Percentiles rank a stretch among this genome's conserved stretches.
Evolutionary conservation across 768 basidiomycete genomes (phyloP).

Genomic region (Pleurotus pulmonarius): DNA sequence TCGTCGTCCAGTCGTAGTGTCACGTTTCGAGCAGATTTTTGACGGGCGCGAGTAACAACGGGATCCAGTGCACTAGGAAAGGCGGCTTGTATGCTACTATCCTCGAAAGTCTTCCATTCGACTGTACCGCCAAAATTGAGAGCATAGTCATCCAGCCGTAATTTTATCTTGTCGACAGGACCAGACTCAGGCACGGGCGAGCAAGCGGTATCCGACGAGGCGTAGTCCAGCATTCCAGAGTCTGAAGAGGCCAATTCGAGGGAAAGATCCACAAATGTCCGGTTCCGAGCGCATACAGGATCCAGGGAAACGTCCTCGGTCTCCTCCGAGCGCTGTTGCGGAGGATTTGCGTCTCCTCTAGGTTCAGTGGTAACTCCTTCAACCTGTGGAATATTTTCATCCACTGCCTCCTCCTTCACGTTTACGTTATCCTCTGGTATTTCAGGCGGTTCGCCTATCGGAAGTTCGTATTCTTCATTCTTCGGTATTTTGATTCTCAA

Average conservation of each 20-base stretch:
- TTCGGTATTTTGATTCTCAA: slow-evolving; percentile 20
- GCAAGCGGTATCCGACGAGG: slow-evolving; percentile 3
- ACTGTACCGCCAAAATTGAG: no score
- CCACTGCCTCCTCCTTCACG: background rate
- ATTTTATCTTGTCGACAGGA: no score
- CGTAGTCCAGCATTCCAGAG: background rate
- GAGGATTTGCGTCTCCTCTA: background rate
- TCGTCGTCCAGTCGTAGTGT: no score
- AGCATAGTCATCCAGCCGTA: no score
- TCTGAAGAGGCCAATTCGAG: no score
- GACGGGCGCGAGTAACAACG: no score
- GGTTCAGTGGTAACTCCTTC: background rate
- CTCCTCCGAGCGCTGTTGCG: background rate
- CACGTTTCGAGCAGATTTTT: no score
- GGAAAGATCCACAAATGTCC: background rate
- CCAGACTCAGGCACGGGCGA: background rate
- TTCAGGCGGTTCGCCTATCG: slow-evolving; percentile 29
- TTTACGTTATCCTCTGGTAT: slow-evolving; percentile 6
- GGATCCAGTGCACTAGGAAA: no score
- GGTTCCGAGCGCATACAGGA: slow-evolving; percentile 1
- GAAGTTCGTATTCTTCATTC: slow-evolving; percentile 31
- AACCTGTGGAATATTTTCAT: background rate
- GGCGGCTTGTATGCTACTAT: no score
- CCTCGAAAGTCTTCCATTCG: no score
- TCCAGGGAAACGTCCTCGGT: background rate